A percentile compares a stretch with the other conserved stretches of the same genome.
phyloP scores from a whole-genome alignment of 2,329 filamentous ascomycete genomes.

The Paraphaeosphaeria minitans region DNA sequence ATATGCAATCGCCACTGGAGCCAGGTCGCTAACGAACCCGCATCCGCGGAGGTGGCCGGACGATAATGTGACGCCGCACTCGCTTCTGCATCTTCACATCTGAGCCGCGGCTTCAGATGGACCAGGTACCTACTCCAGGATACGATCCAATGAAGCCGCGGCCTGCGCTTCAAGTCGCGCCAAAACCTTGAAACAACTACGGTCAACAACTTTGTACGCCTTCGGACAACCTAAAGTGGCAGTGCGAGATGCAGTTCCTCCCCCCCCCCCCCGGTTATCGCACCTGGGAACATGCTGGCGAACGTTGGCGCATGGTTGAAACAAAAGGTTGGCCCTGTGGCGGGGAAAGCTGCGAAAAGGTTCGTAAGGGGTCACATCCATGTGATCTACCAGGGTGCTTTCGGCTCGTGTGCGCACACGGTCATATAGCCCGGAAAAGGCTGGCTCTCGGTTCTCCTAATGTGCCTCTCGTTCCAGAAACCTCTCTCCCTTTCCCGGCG shows the following conservation, averaged over 20 bases:
- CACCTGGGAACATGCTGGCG: background rate
- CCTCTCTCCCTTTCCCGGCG: background rate
- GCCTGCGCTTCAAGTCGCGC: background rate
- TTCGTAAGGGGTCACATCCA: background rate
- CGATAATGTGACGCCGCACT: background rate
- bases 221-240: background rate
- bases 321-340: background rate
- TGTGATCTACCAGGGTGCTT: background rate
- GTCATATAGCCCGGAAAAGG: background rate
- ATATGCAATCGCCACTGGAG: background rate
- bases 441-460: background rate
- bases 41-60: background rate
- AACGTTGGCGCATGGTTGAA: background rate
- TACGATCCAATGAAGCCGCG: too few relatives aligned
- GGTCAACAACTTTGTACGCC: background rate
- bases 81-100: background rate
- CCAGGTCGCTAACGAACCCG: background rate
- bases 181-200: background rate
- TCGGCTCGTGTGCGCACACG: background rate
- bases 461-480: background rate
- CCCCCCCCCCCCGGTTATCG: background rate
- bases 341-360: background rate
- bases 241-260: background rate
- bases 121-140: too few relatives aligned
- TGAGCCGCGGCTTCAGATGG: background rate